phyloP scores from a whole-genome alignment of 768 basidiomycete species.

The Calvatia gigantea region DNA sequence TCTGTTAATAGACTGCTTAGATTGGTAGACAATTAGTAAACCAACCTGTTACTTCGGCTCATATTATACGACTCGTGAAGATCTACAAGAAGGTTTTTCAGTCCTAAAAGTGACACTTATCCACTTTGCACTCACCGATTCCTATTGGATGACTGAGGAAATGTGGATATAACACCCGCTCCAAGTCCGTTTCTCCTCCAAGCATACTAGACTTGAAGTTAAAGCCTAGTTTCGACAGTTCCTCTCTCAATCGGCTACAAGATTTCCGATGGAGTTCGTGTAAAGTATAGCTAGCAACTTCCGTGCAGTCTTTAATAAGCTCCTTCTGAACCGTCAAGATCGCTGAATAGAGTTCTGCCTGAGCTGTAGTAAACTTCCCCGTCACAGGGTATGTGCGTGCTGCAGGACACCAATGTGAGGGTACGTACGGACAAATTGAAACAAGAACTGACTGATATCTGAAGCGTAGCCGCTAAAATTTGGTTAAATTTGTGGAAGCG shows the following conservation, averaged over 20 bases:
- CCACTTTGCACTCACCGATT: slow-evolving; percentile 50
- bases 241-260: slow-evolving; percentile 59
- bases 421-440: neutral
- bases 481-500: slow-evolving; percentile 2
- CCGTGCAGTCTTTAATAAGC: slow-evolving; percentile 59
- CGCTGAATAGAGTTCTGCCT: slow-evolving; percentile 82
- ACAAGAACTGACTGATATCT: slow-evolving; percentile 73
- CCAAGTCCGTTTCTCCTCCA: slow-evolving; percentile 46
- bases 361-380: slow-evolving; percentile 74
- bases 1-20: neutral
- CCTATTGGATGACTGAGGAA: slow-evolving; percentile 91
- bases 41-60: slow-evolving; percentile 45
- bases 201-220: slow-evolving; percentile 30
- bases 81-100: slow-evolving; percentile 43
- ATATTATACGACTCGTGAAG: slow-evolving; percentile 78
- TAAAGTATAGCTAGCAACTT: slow-evolving; percentile 52
- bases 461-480: slow-evolving; percentile 79
- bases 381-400: slow-evolving; percentile 87
- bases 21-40: slow-evolving; percentile 1
- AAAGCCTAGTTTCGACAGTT: slow-evolving; percentile 79
- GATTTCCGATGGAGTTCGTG: slow-evolving; percentile 77
- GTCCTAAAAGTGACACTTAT: neutral
- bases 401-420: slow-evolving; percentile 24
- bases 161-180: slow-evolving; percentile 89
- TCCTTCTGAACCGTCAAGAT: slow-evolving; percentile 71